A percentile compares a stretch with the other conserved stretches of the same genome.
Evolutionary conservation across 2,329 filamentous ascomycete genomes (phyloP).

Genomic region (Xylariaceae sp.): DNA sequence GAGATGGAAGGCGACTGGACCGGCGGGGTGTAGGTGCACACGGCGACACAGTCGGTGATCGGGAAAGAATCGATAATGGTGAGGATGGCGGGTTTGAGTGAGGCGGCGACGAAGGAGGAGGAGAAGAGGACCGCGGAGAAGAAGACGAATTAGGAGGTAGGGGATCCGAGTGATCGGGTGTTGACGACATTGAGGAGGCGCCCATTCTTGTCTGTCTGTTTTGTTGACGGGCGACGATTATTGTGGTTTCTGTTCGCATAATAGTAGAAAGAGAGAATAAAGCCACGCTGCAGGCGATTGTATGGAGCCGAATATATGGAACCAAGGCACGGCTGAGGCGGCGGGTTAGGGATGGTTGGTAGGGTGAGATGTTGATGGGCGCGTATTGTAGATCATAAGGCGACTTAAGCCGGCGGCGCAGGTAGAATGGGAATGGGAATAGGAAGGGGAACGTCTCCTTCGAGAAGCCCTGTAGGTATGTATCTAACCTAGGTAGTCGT

Average conservation of each 20-base stretch:
- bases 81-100: constrained; percentile 40
- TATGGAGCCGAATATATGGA: not conserved
- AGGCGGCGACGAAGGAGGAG: constrained; percentile 17
- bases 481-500: not conserved
- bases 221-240: not conserved
- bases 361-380: not conserved
- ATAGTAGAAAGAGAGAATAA: not conserved
- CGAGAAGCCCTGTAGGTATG: not conserved
- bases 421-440: no score
- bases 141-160: constrained; percentile 43
- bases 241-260: not conserved
- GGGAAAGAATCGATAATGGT: constrained; percentile 49
- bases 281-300: not conserved
- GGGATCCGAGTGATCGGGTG: constrained; percentile 33
- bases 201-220: constrained; percentile 22
- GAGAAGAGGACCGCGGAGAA: constrained; percentile 50
- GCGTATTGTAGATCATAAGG: not conserved
- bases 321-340: not conserved
- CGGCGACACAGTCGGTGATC: constrained; percentile 48
- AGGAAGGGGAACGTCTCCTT: not conserved
- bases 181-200: constrained; percentile 23
- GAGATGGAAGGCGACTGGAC: constrained; percentile 47
- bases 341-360: no score
- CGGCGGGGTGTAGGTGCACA: constrained; percentile 33
- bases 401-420: no score